Base-by-base conservation (phyloP, 176 grass and related monocot species). In the Eleusine coracana region DNA sequence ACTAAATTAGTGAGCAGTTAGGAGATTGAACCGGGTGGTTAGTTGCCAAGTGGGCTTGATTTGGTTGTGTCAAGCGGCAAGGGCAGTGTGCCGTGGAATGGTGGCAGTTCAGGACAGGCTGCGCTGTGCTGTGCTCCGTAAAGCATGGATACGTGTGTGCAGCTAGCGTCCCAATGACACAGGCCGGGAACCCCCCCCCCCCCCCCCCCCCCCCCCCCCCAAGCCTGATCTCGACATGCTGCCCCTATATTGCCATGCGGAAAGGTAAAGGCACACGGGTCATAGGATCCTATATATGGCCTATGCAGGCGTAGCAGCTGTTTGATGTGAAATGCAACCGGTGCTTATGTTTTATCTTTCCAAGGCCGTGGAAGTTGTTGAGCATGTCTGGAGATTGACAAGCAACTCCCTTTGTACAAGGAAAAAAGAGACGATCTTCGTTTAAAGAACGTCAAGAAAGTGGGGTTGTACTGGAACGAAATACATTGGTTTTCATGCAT, bases 1-100 rank as follows among this genome's bases (percentile, higher is more conserved):
- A 81, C 78, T 69, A 82, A 40, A 36, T 76, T 71, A 59, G 66
- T 4, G 68, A 31, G 79, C 74, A 87, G 88, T 83, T 83, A 68
- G 66, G 38, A 16, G 46, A 7, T 25, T 31, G 27, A 20, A 6
- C 28, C 17, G 51, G 51, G n/a, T 59, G 68, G 59, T 41, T 82
- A 29, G 4, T n/a, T 58, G 60, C 65, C 87, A 89, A 81, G 73
- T 89, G 73, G 78, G 13, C 25, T 70, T 60, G 63, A 63, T 21
- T 23, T 63, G 31, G 54, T 8, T n/a, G 68, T 15, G 48, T 42
- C 72, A 40, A 25, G 12, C 15, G 48, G 63, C 63, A 46, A 45
- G 0, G 17, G 23, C 51, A 6, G 60, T 36, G 50, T 36, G 80
- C 81, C 55, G 80, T 58, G 81, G 66, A 80, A 64, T 2, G 80